These are phyloP conservation scores for Planoprotostelium fungivorum DNA, from an alignment of 78 protist species.

Conservation along the genomic window DNA sequence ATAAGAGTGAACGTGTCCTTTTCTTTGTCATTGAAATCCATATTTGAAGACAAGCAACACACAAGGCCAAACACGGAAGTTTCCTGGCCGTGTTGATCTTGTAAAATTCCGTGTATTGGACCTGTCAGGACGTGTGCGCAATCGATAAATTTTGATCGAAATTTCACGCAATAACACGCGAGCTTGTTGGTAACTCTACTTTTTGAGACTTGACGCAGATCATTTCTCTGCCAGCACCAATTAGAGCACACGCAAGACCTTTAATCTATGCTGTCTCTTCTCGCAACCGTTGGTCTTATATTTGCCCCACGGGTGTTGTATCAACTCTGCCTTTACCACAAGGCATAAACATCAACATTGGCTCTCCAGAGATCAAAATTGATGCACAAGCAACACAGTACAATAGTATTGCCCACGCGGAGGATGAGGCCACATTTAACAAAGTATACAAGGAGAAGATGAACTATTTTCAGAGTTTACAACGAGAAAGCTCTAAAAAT, in stretches of 20 bases:
- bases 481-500: neutral
- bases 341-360: neutral
- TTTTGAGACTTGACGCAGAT: neutral
- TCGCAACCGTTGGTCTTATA: slow-evolving; percentile 1
- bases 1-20: no score
- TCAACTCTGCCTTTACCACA: slow-evolving; percentile 1
- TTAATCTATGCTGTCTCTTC: slow-evolving; percentile 1
- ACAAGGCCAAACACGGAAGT: slow-evolving; percentile 1
- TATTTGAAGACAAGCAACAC: neutral
- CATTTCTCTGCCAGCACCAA: neutral
- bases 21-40: no score
- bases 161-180: neutral
- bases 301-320: neutral
- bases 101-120: neutral
- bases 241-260: slow-evolving; percentile 1
- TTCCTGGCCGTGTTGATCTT: slow-evolving; percentile 1
- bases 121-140: slow-evolving; percentile 1
- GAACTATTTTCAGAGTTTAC: no score
- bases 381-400: neutral
- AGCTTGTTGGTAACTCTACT: slow-evolving; percentile 1
- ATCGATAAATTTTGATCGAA: neutral
- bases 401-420: neutral
- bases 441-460: neutral
- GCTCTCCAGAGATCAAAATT: neutral
- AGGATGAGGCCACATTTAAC: neutral